phyloP scores from a whole-genome alignment of 2,329 filamentous ascomycete species.

The Penicillium griseofulvum region DNA sequence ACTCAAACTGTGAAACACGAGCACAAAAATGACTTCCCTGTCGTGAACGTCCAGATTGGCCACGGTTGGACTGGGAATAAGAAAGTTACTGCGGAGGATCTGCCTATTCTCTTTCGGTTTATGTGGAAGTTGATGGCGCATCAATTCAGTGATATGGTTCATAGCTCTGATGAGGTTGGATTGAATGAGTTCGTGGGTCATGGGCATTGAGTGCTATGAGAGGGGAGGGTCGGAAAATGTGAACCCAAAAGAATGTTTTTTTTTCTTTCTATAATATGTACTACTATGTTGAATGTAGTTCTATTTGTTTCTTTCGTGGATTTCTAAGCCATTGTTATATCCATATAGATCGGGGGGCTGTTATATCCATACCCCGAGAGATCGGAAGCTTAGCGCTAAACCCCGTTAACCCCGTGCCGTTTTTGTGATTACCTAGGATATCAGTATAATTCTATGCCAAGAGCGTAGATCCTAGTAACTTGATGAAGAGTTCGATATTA shows the following conservation, averaged over 20 bases:
- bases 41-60: conserved; percentile 18
- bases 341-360: no score
- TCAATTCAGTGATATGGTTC: conserved; percentile 19
- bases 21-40: not conserved
- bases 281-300: not conserved
- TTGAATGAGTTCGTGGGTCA: conserved; percentile 3
- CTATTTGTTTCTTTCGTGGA: not conserved
- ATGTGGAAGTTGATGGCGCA: conserved; percentile 18
- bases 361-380: no score
- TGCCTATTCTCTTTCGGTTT: conserved; percentile 17
- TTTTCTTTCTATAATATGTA: not conserved
- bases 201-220: not conserved
- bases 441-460: not conserved
- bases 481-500: no score
- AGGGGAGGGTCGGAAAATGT: not conserved
- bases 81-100: conserved; percentile 14
- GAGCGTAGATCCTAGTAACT: no score
- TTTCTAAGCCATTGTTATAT: no score
- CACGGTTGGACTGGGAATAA: conserved; percentile 11
- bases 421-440: not conserved
- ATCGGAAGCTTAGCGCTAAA: not conserved
- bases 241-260: not conserved
- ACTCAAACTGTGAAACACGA: conserved; percentile 15
- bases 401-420: conserved; percentile 4
- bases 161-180: conserved; percentile 32